Evolutionary conservation across 108 stramenopile genomes (phyloP).

Genomic region (Conticribra guillardii): DNA sequence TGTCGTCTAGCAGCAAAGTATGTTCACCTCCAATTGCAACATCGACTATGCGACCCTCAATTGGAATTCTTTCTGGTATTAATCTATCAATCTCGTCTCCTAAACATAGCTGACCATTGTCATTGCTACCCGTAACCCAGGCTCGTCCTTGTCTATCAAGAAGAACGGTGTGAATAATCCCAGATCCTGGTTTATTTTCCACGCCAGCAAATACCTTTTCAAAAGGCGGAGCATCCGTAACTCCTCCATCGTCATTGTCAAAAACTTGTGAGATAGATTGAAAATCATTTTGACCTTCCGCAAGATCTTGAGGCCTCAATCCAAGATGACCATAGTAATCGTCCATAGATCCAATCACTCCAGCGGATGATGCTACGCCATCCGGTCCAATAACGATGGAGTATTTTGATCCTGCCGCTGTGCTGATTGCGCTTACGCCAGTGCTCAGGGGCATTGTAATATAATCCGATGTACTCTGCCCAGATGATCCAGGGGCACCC

Average conservation of each 20-base stretch:
- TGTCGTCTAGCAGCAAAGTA: slow-evolving; percentile 40
- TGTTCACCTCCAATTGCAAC: too few relatives aligned
- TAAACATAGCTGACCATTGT: slow-evolving; percentile 41
- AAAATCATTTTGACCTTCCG: slow-evolving; percentile 36
- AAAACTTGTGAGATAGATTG: slow-evolving; percentile 34
- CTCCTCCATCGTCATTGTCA: slow-evolving; percentile 17
- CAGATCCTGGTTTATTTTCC: slow-evolving; percentile 25
- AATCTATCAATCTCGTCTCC: slow-evolving; percentile 35
- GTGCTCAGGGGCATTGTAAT: slow-evolving; percentile 14
- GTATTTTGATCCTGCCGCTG: slow-evolving; percentile 46
- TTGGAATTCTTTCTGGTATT: slow-evolving; percentile 45
- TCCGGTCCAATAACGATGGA: slow-evolving; percentile 25
- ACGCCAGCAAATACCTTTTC: slow-evolving; percentile 46
- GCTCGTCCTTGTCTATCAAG: slow-evolving; percentile 40
- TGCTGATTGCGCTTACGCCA: slow-evolving; percentile 16
- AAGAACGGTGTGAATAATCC: slow-evolving; percentile 35
- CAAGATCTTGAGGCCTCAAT: slow-evolving; percentile 25
- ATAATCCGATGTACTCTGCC: slow-evolving; percentile 14
- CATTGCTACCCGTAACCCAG: slow-evolving; percentile 46
- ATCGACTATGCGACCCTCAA: slow-evolving; percentile 42
- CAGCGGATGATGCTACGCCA: slow-evolving; percentile 30
- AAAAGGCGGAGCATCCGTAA: slow-evolving; percentile 34
- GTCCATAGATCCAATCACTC: slow-evolving; percentile 22
- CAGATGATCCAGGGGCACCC: slow-evolving; percentile 33
- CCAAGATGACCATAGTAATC: slow-evolving; percentile 45